Conservation (phyloP, 108 stramenopile genomes). For the Skeletonema marinoi region DNA sequence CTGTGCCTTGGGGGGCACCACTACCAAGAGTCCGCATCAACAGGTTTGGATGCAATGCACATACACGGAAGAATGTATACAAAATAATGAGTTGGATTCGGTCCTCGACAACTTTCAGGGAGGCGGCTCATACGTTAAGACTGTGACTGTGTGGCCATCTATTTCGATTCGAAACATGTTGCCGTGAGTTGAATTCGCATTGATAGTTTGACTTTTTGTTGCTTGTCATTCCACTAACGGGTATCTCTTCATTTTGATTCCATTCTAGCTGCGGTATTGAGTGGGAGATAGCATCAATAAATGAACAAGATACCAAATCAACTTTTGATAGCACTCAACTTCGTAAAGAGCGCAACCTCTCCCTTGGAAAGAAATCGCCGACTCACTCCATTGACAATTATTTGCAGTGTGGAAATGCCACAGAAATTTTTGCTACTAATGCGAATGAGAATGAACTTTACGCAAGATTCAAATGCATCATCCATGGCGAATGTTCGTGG, state of each 20-base stretch:
- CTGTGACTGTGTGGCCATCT: slow-evolving; percentile 52
- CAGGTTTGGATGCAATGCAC: slow-evolving; percentile 9
- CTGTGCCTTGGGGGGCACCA: not conserved
- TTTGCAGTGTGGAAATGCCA: slow-evolving; percentile 5
- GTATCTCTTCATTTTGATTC: not conserved
- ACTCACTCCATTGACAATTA: not conserved
- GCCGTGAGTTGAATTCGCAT: slow-evolving; percentile 22
- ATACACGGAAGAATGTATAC: not conserved
- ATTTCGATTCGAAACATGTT: slow-evolving; percentile 65
- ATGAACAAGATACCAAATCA: not conserved
- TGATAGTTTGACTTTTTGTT: not conserved
- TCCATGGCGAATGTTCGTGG: slow-evolving; percentile 1
- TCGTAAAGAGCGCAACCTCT: not conserved
- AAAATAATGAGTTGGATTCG: not conserved
- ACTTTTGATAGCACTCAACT: slow-evolving; percentile 6
- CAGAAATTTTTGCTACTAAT: slow-evolving; percentile 6
- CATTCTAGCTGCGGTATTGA: not conserved
- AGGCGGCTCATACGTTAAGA: slow-evolving; percentile 13
- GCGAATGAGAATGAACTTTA: not conserved
- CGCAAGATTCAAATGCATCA: slow-evolving; percentile 18
- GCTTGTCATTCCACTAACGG: not conserved
- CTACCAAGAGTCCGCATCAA: not conserved
- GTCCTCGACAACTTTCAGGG: not conserved
- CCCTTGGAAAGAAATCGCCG: not conserved
- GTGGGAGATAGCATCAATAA: slow-evolving; percentile 9